Evolutionary conservation across 2,329 filamentous ascomycete species (phyloP).

Genomic region (Ophiocordyceps robertsii): DNA sequence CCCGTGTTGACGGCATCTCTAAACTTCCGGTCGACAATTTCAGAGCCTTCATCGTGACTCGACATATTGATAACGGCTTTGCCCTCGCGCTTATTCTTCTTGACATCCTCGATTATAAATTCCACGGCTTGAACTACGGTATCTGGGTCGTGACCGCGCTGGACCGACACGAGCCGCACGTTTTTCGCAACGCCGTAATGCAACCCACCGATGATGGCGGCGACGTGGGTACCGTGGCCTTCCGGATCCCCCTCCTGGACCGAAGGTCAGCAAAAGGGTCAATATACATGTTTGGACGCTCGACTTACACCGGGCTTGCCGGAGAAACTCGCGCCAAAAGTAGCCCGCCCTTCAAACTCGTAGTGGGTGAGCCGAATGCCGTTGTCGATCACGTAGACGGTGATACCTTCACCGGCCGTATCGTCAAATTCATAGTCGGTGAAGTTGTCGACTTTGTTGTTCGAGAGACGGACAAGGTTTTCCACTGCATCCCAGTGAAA

Average conservation of each 20-base stretch:
- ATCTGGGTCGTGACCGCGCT: no score
- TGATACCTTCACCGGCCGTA: slow-evolving; percentile 26
- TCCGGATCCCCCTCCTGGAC: slow-evolving; percentile 3
- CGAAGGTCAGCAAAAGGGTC: neutral
- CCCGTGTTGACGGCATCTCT: slow-evolving; percentile 29
- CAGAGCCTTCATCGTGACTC: no score
- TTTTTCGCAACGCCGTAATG: slow-evolving; percentile 32
- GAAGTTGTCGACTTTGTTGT: neutral
- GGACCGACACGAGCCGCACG: slow-evolving; percentile 14
- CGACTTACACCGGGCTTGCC: slow-evolving; percentile 11
- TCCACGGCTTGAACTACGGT: slow-evolving; percentile 20
- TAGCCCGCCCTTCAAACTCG: slow-evolving; percentile 30
- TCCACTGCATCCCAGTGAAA: no score
- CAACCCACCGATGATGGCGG: slow-evolving; percentile 27
- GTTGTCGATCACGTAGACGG: slow-evolving; percentile 41
- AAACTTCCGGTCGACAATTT: slow-evolving; percentile 40
- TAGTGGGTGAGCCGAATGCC: slow-evolving; percentile 33
- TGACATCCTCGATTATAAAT: slow-evolving; percentile 29
- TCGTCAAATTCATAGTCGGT: slow-evolving; percentile 25
- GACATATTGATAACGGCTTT: slow-evolving; percentile 38
- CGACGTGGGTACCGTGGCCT: slow-evolving; percentile 32
- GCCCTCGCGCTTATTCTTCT: slow-evolving; percentile 18
- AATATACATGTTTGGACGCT: neutral
- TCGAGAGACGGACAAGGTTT: neutral
- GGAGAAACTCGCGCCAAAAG: slow-evolving; percentile 17